These are phyloP conservation scores for Pseudogymnoascus sp. DNA, from an alignment of 2,329 filamentous ascomycete species.

Conservation along the genomic window DNA sequence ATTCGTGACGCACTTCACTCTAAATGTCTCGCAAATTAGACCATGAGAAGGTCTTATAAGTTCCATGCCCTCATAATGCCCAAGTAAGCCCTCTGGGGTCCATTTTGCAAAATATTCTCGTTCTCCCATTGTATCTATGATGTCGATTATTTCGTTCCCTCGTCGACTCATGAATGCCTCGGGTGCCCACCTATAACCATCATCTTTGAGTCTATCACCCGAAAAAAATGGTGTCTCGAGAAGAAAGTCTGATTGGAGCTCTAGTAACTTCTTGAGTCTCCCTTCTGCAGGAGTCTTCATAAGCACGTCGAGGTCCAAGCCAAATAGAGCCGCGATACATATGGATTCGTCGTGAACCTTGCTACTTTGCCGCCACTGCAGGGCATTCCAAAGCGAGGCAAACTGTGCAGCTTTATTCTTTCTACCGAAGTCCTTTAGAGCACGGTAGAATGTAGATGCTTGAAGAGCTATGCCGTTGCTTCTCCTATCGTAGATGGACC, in stretches of 20 bases:
- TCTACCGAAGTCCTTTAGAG: not conserved
- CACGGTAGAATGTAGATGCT: too few species aligned
- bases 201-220: constrained; percentile 6
- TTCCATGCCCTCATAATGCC: not conserved
- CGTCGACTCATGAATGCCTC: constrained; percentile 5
- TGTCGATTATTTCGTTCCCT: not conserved
- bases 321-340: not conserved
- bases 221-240: constrained; percentile 9
- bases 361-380: not conserved
- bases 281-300: not conserved
- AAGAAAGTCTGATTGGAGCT: not conserved
- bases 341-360: not conserved
- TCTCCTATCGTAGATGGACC: too few species aligned
- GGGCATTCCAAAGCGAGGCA: not conserved
- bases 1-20: too few species aligned
- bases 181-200: constrained; percentile 11
- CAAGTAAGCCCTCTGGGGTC: not conserved
- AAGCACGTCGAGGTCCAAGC: not conserved
- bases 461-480: too few species aligned
- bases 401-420: not conserved
- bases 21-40: too few species aligned
- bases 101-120: not conserved
- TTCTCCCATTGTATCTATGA: not conserved
- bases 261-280: not conserved
- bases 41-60: too few species aligned